Conservation (phyloP, 768 basidiomycete species). For the Pleurotus pulmonarius region DNA sequence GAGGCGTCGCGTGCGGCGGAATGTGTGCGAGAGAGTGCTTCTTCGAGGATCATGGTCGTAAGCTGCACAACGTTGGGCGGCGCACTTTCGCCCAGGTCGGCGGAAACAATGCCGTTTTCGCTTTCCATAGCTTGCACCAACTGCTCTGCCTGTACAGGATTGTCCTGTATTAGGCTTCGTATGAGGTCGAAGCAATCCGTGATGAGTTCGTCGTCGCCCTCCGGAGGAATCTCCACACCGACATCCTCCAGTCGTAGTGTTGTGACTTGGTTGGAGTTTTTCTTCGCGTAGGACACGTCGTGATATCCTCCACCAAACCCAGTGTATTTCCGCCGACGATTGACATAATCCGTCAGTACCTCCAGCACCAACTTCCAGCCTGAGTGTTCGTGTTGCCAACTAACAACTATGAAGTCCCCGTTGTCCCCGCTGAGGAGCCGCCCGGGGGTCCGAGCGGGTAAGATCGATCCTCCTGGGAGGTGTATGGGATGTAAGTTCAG, state of each 20-base stretch:
- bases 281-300: conserved; percentile 51
- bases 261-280: conserved; percentile 32
- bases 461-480: conserved; percentile 71
- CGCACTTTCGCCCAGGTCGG: conserved; percentile 47
- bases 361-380: conserved; percentile 89
- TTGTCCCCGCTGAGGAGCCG: conserved; percentile 70
- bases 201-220: conserved; percentile 61
- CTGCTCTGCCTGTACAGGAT: conserved; percentile 56
- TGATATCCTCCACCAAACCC: conserved; percentile 40
- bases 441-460: conserved; percentile 66
- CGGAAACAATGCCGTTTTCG: conserved; percentile 47
- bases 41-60: conserved; percentile 78
- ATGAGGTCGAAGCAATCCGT: conserved; percentile 78
- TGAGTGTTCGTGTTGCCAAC: conserved; percentile 80
- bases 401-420: conserved; percentile 64
- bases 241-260: conserved; percentile 60
- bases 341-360: conserved; percentile 72
- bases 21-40: conserved; percentile 58
- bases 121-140: conserved; percentile 68
- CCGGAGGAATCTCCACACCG: conserved; percentile 64
- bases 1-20: conserved; percentile 35
- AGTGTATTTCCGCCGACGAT: conserved; percentile 41
- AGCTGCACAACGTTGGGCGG: conserved; percentile 76
- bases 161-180: conserved; percentile 70
- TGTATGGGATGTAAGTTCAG: conserved; percentile 62